Evolutionary conservation across 345 rosid genomes (phyloP).

Genomic region (Rhizophora apiculata): DNA sequence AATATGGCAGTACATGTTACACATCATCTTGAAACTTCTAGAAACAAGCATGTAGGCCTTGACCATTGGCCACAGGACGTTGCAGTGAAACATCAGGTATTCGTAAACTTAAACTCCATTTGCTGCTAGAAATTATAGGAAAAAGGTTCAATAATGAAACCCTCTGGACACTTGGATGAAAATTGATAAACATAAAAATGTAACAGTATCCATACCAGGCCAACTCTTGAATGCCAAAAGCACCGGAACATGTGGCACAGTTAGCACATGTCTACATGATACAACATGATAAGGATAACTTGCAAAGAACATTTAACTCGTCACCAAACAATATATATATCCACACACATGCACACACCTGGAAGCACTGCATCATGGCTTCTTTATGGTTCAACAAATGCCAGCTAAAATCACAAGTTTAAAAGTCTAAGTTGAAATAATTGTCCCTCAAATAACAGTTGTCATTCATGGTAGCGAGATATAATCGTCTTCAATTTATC

Average conservation of each 20-base stretch:
- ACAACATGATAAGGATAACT: background rate
- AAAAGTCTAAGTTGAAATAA: background rate
- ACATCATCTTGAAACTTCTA: slow-evolving; percentile 20
- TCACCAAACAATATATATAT: background rate
- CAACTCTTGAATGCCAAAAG: background rate
- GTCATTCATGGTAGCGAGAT: background rate
- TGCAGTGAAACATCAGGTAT: slow-evolving; percentile 14
- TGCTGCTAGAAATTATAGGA: slow-evolving; percentile 11
- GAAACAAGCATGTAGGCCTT: slow-evolving; percentile 16
- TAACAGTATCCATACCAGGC: background rate
- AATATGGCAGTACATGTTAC: slow-evolving; percentile 3
- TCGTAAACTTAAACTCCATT: slow-evolving; percentile 11
- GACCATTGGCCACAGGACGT: slow-evolving; percentile 9
- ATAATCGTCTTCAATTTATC: no score
- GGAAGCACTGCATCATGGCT: background rate
- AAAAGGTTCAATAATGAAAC: slow-evolving; percentile 3
- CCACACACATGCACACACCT: background rate
- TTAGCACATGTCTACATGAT: background rate
- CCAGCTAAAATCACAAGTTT: background rate
- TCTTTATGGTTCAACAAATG: slow-evolving; percentile 1
- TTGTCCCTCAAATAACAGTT: background rate
- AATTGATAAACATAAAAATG: background rate
- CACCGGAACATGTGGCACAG: background rate
- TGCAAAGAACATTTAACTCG: background rate
- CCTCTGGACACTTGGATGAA: background rate